phyloP scores from a whole-genome alignment of 139 green algal species.

The Coccomyxa sp. region DNA sequence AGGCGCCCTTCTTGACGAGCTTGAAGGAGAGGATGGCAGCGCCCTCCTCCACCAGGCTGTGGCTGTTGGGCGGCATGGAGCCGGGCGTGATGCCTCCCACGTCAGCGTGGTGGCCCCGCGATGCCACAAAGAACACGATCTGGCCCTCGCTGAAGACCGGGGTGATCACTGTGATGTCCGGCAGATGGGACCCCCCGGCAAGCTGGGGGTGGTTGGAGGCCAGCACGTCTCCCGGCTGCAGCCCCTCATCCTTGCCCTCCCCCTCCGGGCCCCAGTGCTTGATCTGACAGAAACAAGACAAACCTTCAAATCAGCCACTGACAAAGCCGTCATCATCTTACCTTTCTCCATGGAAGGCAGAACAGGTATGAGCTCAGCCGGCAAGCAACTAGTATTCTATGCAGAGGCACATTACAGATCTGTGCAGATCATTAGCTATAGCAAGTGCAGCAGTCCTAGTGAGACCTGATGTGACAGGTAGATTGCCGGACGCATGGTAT shows the following conservation, averaged over 20 bases:
- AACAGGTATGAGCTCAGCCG: too few relatives aligned
- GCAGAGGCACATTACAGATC: background rate
- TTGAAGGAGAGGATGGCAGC: slow-evolving; percentile 93
- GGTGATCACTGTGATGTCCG: slow-evolving; percentile 98
- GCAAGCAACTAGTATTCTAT: too few relatives aligned
- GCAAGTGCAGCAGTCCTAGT: too few relatives aligned
- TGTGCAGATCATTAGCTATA: too few relatives aligned
- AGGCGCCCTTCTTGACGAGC: slow-evolving; percentile 67
- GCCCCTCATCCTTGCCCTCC: slow-evolving; percentile 19
- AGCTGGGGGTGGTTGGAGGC: slow-evolving; percentile 91
- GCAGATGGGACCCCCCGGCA: slow-evolving; percentile 91
- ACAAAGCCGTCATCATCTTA: background rate
- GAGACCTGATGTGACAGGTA: too few relatives aligned
- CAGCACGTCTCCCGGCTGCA: slow-evolving; percentile 85
- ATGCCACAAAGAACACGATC: slow-evolving; percentile 95
- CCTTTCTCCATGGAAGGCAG: background rate
- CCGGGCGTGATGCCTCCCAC: slow-evolving; percentile 92
- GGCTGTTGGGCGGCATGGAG: slow-evolving; percentile 89
- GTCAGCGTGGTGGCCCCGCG: slow-evolving; percentile 79
- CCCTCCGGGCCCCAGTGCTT: slow-evolving; percentile 33
- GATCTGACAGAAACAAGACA: background rate
- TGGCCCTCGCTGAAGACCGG: slow-evolving; percentile 74
- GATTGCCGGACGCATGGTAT: background rate
- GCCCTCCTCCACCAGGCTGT: slow-evolving; percentile 84
- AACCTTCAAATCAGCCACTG: background rate